These are phyloP conservation scores for Plasmodium malariae DNA, from an alignment of 169 alveolate genomes.

Conservation along the genomic window DNA sequence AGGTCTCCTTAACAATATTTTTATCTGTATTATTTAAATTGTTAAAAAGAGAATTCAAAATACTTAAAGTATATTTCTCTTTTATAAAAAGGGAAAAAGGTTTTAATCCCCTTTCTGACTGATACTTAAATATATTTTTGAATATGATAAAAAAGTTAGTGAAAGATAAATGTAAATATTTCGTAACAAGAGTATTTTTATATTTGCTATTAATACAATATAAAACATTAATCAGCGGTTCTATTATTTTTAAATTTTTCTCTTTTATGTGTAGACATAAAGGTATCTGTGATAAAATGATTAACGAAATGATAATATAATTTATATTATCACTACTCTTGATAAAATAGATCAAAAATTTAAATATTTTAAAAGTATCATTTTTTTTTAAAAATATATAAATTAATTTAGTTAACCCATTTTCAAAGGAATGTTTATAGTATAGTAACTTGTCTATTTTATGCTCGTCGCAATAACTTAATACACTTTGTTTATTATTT, in stretches of 20 bases:
- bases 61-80: conserved; percentile 45
- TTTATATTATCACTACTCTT: conserved; percentile 46
- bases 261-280: conserved; percentile 16
- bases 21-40: conserved; percentile 28
- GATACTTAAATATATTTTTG: conserved; percentile 31
- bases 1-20: conserved; percentile 28
- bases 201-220: conserved; percentile 34
- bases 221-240: conserved; percentile 18
- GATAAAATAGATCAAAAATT: conserved; percentile 26
- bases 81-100: conserved; percentile 26
- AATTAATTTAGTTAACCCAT: conserved; percentile 48
- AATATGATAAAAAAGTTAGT: conserved; percentile 56
- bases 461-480: conserved; percentile 19
- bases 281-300: conserved; percentile 47
- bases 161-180: conserved; percentile 51
- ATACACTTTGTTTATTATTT: conserved; percentile 31
- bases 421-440: conserved; percentile 67
- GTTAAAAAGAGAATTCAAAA: conserved; percentile 53
- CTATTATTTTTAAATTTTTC: conserved; percentile 38
- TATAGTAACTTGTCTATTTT: conserved; percentile 56
- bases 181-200: conserved; percentile 30
- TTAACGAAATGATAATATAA: conserved; percentile 49
- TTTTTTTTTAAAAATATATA: conserved; percentile 50
- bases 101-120: conserved; percentile 9
- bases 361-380: conserved; percentile 35